Percentiles rank a stretch among this genome's conserved stretches.
phyloP scores from a whole-genome alignment of 805 yeast species.

The Starmerella sp. region DNA sequence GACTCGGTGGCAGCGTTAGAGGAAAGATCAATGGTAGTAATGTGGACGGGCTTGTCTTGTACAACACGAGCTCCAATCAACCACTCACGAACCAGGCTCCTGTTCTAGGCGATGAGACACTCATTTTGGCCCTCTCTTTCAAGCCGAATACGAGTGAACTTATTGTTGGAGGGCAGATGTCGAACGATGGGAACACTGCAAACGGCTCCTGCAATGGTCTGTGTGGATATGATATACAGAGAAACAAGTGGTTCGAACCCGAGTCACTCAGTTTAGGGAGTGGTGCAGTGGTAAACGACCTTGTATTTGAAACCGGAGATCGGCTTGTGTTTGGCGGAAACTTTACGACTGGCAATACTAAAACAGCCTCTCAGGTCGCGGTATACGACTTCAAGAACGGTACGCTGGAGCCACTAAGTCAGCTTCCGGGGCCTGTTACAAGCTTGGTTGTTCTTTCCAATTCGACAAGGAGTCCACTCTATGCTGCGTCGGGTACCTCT shows the following conservation, averaged over 20 bases:
- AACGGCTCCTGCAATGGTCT: constrained; percentile 32
- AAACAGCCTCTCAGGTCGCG: constrained; percentile 35
- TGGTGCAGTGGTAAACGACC: constrained; percentile 2
- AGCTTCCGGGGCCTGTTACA: constrained; percentile 28
- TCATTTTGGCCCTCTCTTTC: constrained; percentile 5
- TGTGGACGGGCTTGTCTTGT: constrained; percentile 7
- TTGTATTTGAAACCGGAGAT: constrained; percentile 33
- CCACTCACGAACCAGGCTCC: constrained; percentile 8
- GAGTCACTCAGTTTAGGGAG: background rate
- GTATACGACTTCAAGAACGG: constrained; percentile 41
- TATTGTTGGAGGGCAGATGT: constrained; percentile 14
- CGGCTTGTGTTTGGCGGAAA: constrained; percentile 43
- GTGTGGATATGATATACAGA: constrained; percentile 40
- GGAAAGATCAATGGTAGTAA: background rate
- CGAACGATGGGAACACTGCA: background rate
- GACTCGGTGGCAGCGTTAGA: constrained; percentile 9
- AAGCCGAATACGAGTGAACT: constrained; percentile 12
- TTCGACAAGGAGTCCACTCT: background rate
- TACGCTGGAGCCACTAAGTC: constrained; percentile 35
- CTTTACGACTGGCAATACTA: constrained; percentile 33
- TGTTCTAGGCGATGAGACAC: background rate
- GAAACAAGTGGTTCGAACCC: constrained; percentile 21
- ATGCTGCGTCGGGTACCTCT: constrained; percentile 4
- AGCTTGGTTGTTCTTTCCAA: constrained; percentile 10
- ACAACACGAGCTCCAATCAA: background rate